phyloP scores from a whole-genome alignment of 108 stramenopile species.

The Fistulifera solaris region DNA sequence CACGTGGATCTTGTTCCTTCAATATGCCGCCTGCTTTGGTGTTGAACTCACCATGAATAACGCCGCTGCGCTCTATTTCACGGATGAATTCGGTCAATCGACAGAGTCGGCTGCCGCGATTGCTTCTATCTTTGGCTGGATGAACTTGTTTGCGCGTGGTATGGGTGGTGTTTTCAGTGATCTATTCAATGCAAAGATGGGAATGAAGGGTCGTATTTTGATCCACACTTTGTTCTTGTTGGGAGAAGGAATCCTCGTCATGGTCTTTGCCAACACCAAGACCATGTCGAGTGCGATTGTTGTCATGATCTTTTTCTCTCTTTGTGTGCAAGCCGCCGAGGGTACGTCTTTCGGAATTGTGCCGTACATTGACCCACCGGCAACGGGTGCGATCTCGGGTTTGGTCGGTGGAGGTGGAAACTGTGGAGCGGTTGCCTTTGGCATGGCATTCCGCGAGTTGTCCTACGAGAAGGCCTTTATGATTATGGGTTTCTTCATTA shows the following conservation, averaged over 20 bases:
- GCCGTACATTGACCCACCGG: constrained; percentile 69
- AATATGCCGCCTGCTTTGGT: constrained; percentile 84
- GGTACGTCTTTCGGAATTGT: constrained; percentile 75
- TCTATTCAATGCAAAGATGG: constrained; percentile 31
- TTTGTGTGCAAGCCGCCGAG: constrained; percentile 76
- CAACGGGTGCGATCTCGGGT: constrained; percentile 69
- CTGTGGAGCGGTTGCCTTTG: constrained; percentile 49
- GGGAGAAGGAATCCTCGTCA: constrained; percentile 50
- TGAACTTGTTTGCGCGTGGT: constrained; percentile 73
- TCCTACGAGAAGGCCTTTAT: constrained; percentile 34
- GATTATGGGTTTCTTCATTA: constrained; percentile 37
- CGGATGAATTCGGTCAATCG: constrained; percentile 52
- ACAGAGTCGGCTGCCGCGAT: constrained; percentile 71
- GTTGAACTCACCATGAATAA: constrained; percentile 85
- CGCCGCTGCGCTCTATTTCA: constrained; percentile 79
- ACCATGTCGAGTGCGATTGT: constrained; percentile 41
- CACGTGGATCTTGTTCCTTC: constrained; percentile 68
- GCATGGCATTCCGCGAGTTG: constrained; percentile 38
- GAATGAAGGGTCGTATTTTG: constrained; percentile 59
- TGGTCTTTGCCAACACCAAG: constrained; percentile 49
- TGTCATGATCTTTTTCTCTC: constrained; percentile 66
- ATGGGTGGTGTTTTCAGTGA: constrained; percentile 52
- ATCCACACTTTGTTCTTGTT: constrained; percentile 44
- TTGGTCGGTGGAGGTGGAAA: constrained; percentile 79
- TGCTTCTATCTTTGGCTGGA: constrained; percentile 63